phyloP scores from a whole-genome alignment of 148 eudicot species.

The Rhododendron griersonianum region DNA sequence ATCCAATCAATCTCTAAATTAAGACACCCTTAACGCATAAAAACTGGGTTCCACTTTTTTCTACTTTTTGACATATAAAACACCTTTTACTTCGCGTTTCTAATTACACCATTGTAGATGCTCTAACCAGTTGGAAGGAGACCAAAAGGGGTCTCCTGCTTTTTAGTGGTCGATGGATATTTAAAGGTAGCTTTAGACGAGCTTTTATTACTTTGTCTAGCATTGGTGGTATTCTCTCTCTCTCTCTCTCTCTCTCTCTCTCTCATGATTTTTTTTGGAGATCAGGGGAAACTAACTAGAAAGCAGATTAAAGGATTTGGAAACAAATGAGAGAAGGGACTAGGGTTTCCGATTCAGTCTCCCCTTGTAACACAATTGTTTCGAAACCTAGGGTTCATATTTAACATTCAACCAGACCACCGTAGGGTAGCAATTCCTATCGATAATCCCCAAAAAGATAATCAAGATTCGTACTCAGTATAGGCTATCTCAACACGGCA shows the following conservation, averaged over 20 bases:
- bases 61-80: neutral
- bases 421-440: too few species aligned
- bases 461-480: too few species aligned
- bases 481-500: too few species aligned
- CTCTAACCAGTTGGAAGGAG: neutral
- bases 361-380: too few species aligned
- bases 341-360: too few species aligned
- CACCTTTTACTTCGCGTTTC: neutral
- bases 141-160: neutral
- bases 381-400: too few species aligned
- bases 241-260: neutral
- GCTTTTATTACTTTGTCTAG: neutral
- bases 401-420: too few species aligned
- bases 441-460: too few species aligned
- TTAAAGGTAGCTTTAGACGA: neutral
- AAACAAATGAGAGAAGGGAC: too few species aligned
- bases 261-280: neutral
- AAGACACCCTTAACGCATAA: neutral
- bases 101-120: neutral
- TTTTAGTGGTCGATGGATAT: neutral
- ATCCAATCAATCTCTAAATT: neutral
- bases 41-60: neutral
- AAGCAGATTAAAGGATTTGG: too few species aligned
- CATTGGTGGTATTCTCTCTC: too few species aligned
- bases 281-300: neutral